phyloP scores from a whole-genome alignment of 2,329 filamentous ascomycete genomes.

The Phaeosphaeriaceae sp. region DNA sequence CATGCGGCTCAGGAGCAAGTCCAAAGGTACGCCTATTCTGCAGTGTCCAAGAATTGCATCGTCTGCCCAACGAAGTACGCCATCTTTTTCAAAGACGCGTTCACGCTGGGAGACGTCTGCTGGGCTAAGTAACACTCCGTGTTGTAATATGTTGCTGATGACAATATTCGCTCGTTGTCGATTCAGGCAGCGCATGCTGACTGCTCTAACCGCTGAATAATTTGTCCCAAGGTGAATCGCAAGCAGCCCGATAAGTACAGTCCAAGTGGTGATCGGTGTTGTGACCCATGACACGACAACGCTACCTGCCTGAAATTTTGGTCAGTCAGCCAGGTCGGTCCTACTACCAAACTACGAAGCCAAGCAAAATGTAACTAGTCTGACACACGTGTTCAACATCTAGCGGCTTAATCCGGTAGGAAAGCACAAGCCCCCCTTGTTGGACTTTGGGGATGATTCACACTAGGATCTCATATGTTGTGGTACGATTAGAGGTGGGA shows the following conservation, averaged over 20 bases:
- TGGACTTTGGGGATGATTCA: not conserved
- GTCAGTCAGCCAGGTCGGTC: conserved; percentile 22
- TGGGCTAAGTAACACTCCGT: conserved; percentile 64
- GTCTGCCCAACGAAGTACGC: conserved; percentile 65
- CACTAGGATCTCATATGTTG: not conserved
- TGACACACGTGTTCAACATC: conserved; percentile 6
- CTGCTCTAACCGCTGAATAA: conserved; percentile 81
- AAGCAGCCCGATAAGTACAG: conserved; percentile 73
- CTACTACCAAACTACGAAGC: conserved; percentile 2
- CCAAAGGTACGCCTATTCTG: conserved; percentile 59
- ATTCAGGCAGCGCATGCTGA: conserved; percentile 84
- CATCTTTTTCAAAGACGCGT: conserved; percentile 67
- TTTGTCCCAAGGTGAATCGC: conserved; percentile 82
- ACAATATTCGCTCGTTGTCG: conserved; percentile 84
- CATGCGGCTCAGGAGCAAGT: conserved; percentile 40
- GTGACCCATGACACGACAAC: conserved; percentile 79
- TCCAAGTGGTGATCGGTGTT: conserved; percentile 74
- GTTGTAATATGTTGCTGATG: conserved; percentile 59
- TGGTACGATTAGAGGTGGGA: not conserved
- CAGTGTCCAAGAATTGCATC: conserved; percentile 59
- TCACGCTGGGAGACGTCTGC: conserved; percentile 66
- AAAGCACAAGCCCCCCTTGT: not conserved
- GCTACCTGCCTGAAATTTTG: conserved; percentile 66
- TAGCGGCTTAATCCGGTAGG: not conserved
- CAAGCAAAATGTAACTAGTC: conserved; percentile 4